Evolutionary conservation across 805 yeast species (phyloP).

Genomic region (Diddensiella santjacobensis): DNA sequence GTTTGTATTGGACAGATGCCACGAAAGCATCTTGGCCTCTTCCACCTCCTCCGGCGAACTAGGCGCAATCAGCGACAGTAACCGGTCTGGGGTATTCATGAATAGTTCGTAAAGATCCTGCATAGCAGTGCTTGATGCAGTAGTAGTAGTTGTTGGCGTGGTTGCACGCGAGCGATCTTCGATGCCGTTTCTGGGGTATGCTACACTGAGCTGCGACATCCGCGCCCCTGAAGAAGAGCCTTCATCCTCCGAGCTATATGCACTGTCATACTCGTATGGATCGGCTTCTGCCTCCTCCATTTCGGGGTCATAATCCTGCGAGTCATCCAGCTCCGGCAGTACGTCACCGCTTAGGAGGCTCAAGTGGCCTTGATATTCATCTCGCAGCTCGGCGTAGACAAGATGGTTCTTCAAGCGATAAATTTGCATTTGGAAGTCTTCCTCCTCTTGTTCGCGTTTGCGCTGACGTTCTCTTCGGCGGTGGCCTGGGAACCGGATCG

Average conservation of each 20-base stretch:
- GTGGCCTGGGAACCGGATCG: neutral
- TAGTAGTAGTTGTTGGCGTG: neutral
- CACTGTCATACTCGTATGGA: constrained; percentile 21
- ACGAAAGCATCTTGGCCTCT: constrained; percentile 30
- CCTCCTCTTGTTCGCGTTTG: neutral
- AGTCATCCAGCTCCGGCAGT: constrained; percentile 39
- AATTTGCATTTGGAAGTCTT: constrained; percentile 9
- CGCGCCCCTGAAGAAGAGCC: constrained; percentile 3
- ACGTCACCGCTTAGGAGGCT: constrained; percentile 29
- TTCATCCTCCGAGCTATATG: constrained; percentile 22
- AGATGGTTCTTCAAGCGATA: constrained; percentile 8
- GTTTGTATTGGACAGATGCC: constrained; percentile 25
- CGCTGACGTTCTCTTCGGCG: neutral
- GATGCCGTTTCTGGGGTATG: neutral
- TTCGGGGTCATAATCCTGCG: constrained; percentile 32
- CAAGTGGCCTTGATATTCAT: constrained; percentile 25
- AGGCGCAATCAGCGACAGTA: constrained; percentile 28
- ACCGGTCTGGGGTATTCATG: constrained; percentile 26
- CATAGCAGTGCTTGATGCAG: constrained; percentile 1
- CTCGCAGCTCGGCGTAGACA: constrained; percentile 16
- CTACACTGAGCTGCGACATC: neutral
- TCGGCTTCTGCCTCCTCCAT: constrained; percentile 8
- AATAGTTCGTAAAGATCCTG: constrained; percentile 20
- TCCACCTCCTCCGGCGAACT: constrained; percentile 26
- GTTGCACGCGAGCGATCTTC: neutral